Evolutionary conservation across 306 rosid genomes (phyloP).

Genomic region (Cicer yamashitae): DNA sequence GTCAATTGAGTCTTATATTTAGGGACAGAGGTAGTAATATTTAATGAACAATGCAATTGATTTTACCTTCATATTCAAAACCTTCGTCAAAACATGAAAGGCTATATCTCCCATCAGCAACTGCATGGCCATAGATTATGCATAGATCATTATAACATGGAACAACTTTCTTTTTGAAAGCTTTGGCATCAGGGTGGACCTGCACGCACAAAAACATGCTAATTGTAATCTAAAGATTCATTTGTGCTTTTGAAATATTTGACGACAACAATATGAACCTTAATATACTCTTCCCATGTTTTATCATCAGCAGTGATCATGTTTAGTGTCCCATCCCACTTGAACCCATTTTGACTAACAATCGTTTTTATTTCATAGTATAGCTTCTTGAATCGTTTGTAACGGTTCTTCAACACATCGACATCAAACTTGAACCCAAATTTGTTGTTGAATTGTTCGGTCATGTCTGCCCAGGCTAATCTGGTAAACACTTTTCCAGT

Average conservation of each 20-base stretch:
- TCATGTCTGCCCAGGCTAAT: slow-evolving; percentile 63
- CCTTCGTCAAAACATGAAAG: slow-evolving; percentile 62
- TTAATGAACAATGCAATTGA: slow-evolving; percentile 22
- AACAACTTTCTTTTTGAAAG: slow-evolving; percentile 47
- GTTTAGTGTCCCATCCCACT: slow-evolving; percentile 53
- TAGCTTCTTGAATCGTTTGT: slow-evolving; percentile 65
- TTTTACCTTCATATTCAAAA: slow-evolving; percentile 50
- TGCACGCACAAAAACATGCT: slow-evolving; percentile 50
- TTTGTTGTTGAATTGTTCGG: slow-evolving; percentile 54
- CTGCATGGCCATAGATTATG: slow-evolving; percentile 62
- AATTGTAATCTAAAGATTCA: slow-evolving; percentile 37
- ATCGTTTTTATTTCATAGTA: slow-evolving; percentile 60
- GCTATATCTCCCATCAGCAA: slow-evolving; percentile 74
- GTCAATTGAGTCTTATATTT: too few relatives aligned
- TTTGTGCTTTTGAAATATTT: slow-evolving; percentile 19
- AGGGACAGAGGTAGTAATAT: not conserved
- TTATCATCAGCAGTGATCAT: slow-evolving; percentile 47
- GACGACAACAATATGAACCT: slow-evolving; percentile 45
- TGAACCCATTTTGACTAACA: slow-evolving; percentile 54
- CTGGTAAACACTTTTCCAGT: slow-evolving; percentile 52
- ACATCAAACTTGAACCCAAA: slow-evolving; percentile 59
- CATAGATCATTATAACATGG: slow-evolving; percentile 57
- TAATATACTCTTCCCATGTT: slow-evolving; percentile 52
- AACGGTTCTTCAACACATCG: slow-evolving; percentile 61
- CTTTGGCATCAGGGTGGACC: slow-evolving; percentile 57